These are phyloP conservation scores for Neurospora africana DNA, from an alignment of 495 filamentous ascomycete species.

Conservation along the genomic window DNA sequence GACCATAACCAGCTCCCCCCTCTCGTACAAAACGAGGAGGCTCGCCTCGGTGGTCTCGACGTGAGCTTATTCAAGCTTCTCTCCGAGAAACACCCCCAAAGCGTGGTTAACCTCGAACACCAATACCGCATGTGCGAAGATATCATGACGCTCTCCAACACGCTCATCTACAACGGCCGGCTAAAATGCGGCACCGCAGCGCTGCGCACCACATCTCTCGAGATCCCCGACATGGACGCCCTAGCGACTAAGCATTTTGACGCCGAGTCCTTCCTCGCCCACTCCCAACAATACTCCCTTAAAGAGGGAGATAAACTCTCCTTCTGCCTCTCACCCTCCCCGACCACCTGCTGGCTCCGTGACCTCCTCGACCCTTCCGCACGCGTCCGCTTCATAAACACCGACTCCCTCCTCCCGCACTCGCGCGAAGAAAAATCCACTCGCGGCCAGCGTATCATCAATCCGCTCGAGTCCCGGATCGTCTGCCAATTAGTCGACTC, in stretches of 20 bases:
- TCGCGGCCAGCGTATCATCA: constrained; percentile 75
- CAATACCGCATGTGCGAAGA: constrained; percentile 98
- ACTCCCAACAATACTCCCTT: constrained; percentile 2
- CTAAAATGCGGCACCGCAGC: constrained; percentile 78
- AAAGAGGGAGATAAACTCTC: constrained; percentile 7
- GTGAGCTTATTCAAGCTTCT: constrained; percentile 88
- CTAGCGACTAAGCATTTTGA: constrained; percentile 48
- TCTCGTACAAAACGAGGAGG: constrained; percentile 83
- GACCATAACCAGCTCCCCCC: constrained; percentile 95
- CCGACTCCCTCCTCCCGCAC: constrained; percentile 58
- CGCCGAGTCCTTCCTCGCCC: constrained; percentile 24
- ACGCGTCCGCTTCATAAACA: constrained; percentile 80
- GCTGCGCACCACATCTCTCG: constrained; percentile 57
- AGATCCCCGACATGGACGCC: constrained; percentile 39
- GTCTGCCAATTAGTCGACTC: constrained; percentile 67
- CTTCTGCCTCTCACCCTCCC: constrained; percentile 42
- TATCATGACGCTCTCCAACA: constrained; percentile 88
- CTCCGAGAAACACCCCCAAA: constrained; percentile 74
- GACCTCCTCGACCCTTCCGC: constrained; percentile 56
- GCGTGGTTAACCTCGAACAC: constrained; percentile 82
- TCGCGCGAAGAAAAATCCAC: constrained; percentile 50
- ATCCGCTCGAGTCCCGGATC: constrained; percentile 66
- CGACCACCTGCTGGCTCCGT: constrained; percentile 68
- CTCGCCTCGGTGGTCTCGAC: constrained; percentile 77
- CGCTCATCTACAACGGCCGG: constrained; percentile 78